These are phyloP conservation scores for Malus hybrid DNA, from an alignment of 331 rosid species.

Conservation along the genomic window DNA sequence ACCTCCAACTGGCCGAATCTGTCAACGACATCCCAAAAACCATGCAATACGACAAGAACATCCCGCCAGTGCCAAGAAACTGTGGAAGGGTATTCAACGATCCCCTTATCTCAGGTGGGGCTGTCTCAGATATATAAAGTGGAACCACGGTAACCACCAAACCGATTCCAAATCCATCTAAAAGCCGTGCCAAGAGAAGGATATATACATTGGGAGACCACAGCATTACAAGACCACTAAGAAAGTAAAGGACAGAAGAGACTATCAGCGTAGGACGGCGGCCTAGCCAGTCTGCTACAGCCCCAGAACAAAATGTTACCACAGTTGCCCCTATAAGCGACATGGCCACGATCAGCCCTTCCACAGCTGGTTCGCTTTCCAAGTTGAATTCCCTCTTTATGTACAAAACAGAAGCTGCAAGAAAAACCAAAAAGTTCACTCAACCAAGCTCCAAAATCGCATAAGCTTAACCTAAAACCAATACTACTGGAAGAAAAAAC, in stretches of 20 bases:
- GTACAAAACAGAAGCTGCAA: conserved; percentile 70
- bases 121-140: conserved; percentile 87
- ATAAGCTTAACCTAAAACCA: not conserved
- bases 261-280: conserved; percentile 69
- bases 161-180: conserved; percentile 66
- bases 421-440: not conserved
- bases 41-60: conserved; percentile 77
- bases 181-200: conserved; percentile 53
- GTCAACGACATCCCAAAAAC: conserved; percentile 67
- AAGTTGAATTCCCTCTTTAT: conserved; percentile 68
- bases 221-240: conserved; percentile 59
- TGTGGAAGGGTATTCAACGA: conserved; percentile 70
- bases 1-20: conserved; percentile 67
- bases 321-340: conserved; percentile 76
- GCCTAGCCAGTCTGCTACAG: conserved; percentile 61
- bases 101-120: conserved; percentile 93
- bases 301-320: conserved; percentile 63
- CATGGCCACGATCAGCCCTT: conserved; percentile 79
- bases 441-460: no score
- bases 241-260: conserved; percentile 54
- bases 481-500: not conserved
- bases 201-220: conserved; percentile 67
- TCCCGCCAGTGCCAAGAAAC: conserved; percentile 66
- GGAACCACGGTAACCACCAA: conserved; percentile 63
- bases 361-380: conserved; percentile 58